A percentile compares a stretch with the other conserved stretches of the same genome.
phyloP scores from a whole-genome alignment of 345 rosid species.

The Nasturtium officinale region DNA sequence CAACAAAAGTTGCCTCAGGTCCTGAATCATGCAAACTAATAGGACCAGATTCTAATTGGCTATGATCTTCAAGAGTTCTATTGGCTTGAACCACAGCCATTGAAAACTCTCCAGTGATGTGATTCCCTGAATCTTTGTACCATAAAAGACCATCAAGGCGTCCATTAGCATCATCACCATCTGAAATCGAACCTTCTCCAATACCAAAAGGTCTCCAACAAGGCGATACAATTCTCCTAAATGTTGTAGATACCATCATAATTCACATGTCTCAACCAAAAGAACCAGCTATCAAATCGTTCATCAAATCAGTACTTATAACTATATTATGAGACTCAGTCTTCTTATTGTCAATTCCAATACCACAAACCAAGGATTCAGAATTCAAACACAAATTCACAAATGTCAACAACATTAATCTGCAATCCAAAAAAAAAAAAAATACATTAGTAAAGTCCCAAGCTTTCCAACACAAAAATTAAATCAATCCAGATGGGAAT shows the following conservation, averaged over 20 bases:
- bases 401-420: slow-evolving; percentile 74
- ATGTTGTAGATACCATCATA: slow-evolving; percentile 82
- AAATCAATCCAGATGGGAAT: slow-evolving; percentile 1
- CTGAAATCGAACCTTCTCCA: slow-evolving; percentile 63
- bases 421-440: slow-evolving; percentile 38
- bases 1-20: slow-evolving; percentile 92
- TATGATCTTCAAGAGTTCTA: slow-evolving; percentile 70
- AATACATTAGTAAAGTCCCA: background rate
- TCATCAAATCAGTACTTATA: slow-evolving; percentile 49
- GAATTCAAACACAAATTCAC: slow-evolving; percentile 62
- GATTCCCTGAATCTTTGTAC: slow-evolving; percentile 81
- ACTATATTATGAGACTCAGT: slow-evolving; percentile 43
- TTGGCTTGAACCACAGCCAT: slow-evolving; percentile 99
- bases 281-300: slow-evolving; percentile 66
- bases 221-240: slow-evolving; percentile 74
- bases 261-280: slow-evolving; percentile 77
- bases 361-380: slow-evolving; percentile 52
- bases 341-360: slow-evolving; percentile 52
- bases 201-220: slow-evolving; percentile 88
- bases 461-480: background rate
- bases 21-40: slow-evolving; percentile 72
- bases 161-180: slow-evolving; percentile 61
- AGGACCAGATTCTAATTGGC: slow-evolving; percentile 96
- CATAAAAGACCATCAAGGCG: slow-evolving; percentile 79
- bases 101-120: slow-evolving; percentile 77